Base-by-base conservation (phyloP, 2,329 filamentous ascomycete species). In the Monosporascus sp. region DNA sequence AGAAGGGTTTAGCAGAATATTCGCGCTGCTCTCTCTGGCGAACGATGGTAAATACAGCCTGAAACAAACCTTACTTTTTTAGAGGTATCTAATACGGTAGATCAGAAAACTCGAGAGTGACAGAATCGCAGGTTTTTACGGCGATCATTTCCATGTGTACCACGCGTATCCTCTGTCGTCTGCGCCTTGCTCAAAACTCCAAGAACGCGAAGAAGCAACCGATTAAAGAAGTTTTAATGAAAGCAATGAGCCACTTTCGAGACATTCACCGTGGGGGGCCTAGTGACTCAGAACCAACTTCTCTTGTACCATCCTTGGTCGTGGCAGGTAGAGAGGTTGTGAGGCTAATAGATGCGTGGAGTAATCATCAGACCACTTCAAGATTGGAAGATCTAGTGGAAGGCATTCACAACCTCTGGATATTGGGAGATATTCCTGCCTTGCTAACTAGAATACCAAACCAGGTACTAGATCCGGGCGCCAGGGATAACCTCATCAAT, bases 141-240 rank as follows among this genome's bases (percentile, higher is more conserved):
- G 59, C 58, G 5, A 63, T 70, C n/a, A 45, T 71, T 5, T 53
- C 57, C 2, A 69, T 70, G 63, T 70, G 67, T 48, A 66, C 57
- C 17, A 22, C 22, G 6, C 64, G 68, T 20, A 67, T 71, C 8
- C 55, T 66, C 27, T 52, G 49, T 15, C 61, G 67, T 17, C 50
- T 71, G 41, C 52, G 64, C 44, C 54, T 69, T 20, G 14, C 42
- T 34, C 38, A 2, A 17, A 37, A 31, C 11, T 44, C 41, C 9
- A 42, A 17, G 3, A 39, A 31, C 5, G 15, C 1, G 7, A 39
- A 52, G 25, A 57, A 51, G 27, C 49, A 55, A 39, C 24, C 60
- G 36, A 55, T 56, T 38, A 42, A 60, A 50, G 52, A 44, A 51
- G 25, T 47, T 9, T 34, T 56, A 51, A 47, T 53, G 39, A 41